Conservation (phyloP, 768 basidiomycete species). For the Naematelia encephala region DNA sequence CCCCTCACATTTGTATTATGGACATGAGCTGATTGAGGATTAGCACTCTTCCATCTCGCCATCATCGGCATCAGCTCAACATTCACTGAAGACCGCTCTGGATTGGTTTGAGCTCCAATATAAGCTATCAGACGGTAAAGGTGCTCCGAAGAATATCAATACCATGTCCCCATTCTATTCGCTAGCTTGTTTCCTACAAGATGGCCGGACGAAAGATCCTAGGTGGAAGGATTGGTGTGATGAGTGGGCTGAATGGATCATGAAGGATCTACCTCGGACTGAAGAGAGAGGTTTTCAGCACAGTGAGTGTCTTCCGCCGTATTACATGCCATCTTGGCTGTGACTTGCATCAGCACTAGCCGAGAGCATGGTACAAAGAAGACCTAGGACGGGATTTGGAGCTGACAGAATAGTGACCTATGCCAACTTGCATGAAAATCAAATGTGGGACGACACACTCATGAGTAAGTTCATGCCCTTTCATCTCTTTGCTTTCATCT, state of each 20-base stretch:
- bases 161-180: slow-evolving; percentile 58
- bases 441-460: slow-evolving; percentile 61
- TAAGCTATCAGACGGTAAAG: slow-evolving; percentile 49
- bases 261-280: slow-evolving; percentile 53
- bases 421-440: slow-evolving; percentile 41
- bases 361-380: no score
- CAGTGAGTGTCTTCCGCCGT: slow-evolving; percentile 24
- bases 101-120: slow-evolving; percentile 59
- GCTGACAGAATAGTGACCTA: slow-evolving; percentile 32
- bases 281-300: slow-evolving; percentile 36
- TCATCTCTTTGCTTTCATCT: background rate
- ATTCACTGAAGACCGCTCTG: slow-evolving; percentile 53
- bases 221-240: slow-evolving; percentile 46
- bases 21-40: slow-evolving; percentile 27
- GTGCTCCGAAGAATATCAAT: slow-evolving; percentile 62
- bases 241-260: slow-evolving; percentile 53
- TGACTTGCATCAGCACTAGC: no score
- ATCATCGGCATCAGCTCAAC: slow-evolving; percentile 19
- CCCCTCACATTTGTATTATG: background rate
- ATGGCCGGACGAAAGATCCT: slow-evolving; percentile 29
- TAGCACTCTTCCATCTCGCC: slow-evolving; percentile 46
- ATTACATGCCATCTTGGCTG: background rate
- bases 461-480: slow-evolving; percentile 52
- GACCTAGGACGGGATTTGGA: no score
- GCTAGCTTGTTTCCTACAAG: slow-evolving; percentile 32